Evolutionary conservation across 176 grass and related monocot species (phyloP).

Genomic region (Aechmea fasciata): DNA sequence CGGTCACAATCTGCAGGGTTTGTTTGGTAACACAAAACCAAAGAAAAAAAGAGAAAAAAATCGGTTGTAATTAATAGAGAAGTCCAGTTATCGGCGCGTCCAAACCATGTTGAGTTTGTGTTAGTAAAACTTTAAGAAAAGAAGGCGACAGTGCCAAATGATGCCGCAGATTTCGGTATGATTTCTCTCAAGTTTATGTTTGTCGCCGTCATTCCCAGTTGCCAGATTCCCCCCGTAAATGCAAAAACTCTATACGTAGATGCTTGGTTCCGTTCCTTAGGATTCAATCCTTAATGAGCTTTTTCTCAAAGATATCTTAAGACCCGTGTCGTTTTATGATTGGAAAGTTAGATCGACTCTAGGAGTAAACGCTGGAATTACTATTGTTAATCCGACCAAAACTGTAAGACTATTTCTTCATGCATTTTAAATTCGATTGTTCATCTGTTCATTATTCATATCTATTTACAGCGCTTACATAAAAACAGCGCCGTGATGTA

Average conservation of each 20-base stretch:
- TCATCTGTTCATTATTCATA: too few relatives aligned
- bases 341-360: not conserved
- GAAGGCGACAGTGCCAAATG: too few relatives aligned
- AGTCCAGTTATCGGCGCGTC: too few relatives aligned
- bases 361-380: not conserved
- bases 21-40: too few relatives aligned
- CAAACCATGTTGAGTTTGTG: too few relatives aligned
- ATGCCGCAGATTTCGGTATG: not conserved
- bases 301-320: not conserved
- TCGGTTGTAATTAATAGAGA: too few relatives aligned
- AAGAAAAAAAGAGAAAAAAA: too few relatives aligned
- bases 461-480: too few relatives aligned
- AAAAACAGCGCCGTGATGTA: too few relatives aligned
- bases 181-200: not conserved
- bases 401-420: not conserved
- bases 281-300: not conserved
- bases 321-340: not conserved
- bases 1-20: too few relatives aligned
- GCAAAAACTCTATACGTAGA: not conserved
- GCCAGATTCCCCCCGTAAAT: not conserved
- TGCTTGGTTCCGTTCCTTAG: not conserved
- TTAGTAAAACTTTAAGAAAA: too few relatives aligned
- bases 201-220: not conserved
- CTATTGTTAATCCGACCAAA: not conserved
- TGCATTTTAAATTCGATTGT: not conserved